These are phyloP conservation scores for Claviceps africana DNA, from an alignment of 2,329 filamentous ascomycete genomes.

Conservation along the genomic window DNA sequence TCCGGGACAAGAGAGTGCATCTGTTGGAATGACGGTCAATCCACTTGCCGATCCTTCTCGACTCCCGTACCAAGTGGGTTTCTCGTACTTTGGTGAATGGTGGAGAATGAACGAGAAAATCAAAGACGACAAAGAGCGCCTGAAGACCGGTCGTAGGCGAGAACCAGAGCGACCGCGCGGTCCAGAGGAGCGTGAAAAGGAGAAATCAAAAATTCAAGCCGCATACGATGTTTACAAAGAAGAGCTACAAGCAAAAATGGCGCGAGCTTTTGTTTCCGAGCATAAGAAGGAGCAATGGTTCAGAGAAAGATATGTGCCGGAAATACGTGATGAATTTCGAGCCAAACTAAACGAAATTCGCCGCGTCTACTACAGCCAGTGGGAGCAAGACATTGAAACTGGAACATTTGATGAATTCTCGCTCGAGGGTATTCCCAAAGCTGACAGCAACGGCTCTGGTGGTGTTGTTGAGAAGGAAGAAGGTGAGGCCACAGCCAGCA, in stretches of 20 bases:
- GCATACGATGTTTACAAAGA: slow-evolving; percentile 56
- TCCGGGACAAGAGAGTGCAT: slow-evolving; percentile 50
- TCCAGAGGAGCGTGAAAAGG: slow-evolving; percentile 62
- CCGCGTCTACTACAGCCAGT: slow-evolving; percentile 64
- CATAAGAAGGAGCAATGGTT: slow-evolving; percentile 98
- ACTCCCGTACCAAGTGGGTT: slow-evolving; percentile 67
- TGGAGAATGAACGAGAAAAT: slow-evolving; percentile 72
- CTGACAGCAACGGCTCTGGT: slow-evolving; percentile 74
- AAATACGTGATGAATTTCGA: slow-evolving; percentile 63
- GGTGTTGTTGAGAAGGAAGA: slow-evolving; percentile 87
- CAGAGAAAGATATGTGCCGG: slow-evolving; percentile 80
- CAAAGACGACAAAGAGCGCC: slow-evolving; percentile 66
- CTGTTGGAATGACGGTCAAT: slow-evolving; percentile 38
- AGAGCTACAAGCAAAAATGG: slow-evolving; percentile 63
- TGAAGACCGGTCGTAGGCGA: slow-evolving; percentile 53
- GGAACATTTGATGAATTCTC: slow-evolving; percentile 91
- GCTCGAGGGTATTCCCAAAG: slow-evolving; percentile 85
- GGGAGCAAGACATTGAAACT: slow-evolving; percentile 74
- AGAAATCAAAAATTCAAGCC: slow-evolving; percentile 62
- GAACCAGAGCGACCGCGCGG: slow-evolving; percentile 50
- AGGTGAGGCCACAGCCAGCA: slow-evolving; percentile 79
- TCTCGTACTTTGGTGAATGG: slow-evolving; percentile 78
- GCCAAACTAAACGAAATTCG: slow-evolving; percentile 68
- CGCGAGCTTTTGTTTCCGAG: slow-evolving; percentile 73
- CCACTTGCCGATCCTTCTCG: slow-evolving; percentile 59